Evolutionary conservation across 352 stramenopile genomes (phyloP).

Genomic region (Phytophthora melonis): DNA sequence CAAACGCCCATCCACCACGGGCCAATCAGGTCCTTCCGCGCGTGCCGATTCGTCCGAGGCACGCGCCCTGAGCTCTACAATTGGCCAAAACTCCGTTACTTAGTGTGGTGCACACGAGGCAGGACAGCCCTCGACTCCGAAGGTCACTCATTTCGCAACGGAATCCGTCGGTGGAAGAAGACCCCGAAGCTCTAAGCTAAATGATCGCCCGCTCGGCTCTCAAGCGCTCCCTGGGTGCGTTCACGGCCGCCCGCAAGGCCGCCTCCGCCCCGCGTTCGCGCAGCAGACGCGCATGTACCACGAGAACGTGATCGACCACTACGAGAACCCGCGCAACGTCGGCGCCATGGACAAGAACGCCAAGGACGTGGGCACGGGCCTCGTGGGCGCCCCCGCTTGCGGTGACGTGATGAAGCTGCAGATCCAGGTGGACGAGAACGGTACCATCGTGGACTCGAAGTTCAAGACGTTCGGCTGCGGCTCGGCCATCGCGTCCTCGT

Average conservation of each 20-base stretch:
- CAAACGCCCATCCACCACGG: constrained; percentile 6
- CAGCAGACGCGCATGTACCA: constrained; percentile 92
- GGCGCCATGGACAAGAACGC: constrained; percentile 97
- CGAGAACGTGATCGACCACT: constrained; percentile 99
- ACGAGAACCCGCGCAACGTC: constrained; percentile 99
- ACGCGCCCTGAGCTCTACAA: background rate
- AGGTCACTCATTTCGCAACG: constrained; percentile 6
- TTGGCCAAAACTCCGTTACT: background rate
- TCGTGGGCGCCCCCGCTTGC: constrained; percentile 98
- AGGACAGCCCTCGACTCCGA: background rate
- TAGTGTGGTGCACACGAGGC: constrained; percentile 23
- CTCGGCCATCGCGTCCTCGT: constrained; percentile 97
- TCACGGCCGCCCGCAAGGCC: constrained; percentile 19
- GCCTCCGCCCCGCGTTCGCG: background rate
- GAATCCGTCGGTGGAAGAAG: too few relatives aligned
- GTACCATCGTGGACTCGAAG: constrained; percentile 97
- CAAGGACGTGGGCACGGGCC: constrained; percentile 96
- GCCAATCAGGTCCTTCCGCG: constrained; percentile 4
- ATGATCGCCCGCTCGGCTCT: constrained; percentile 68
- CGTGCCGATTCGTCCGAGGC: constrained; percentile 22
- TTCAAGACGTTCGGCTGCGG: constrained; percentile 99
- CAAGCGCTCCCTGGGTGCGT: constrained; percentile 61
- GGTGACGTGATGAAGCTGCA: constrained; percentile 99
- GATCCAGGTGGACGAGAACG: constrained; percentile 96
- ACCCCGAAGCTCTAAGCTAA: constrained; percentile 2